Base-by-base conservation (phyloP, 2,329 filamentous ascomycete genomes). In the Sporothrix phasma region DNA sequence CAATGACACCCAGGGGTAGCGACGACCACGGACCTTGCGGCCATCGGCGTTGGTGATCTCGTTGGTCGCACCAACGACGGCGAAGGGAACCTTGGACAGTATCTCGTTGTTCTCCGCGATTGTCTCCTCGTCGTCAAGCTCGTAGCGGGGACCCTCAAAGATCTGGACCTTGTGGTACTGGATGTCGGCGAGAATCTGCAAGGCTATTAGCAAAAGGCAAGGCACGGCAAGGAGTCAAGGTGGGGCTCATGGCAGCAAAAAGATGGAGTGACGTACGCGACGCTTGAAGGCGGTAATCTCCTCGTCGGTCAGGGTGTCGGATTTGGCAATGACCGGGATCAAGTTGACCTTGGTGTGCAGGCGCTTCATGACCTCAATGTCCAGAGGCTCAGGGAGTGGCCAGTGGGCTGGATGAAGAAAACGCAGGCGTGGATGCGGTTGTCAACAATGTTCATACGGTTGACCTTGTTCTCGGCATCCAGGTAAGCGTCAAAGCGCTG, bases 41-140 rank as follows among this genome's bases (percentile, higher is more conserved):
- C 94, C 94, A 75, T 97, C 93, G 66, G 90, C 83, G 67, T 89
- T 94, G 69, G 87, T 88, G 71, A 99, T 92, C 79, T 99, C 94
- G 71, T 90, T 87, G 77, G 96, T 97, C 71, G 94, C 93, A 80
- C 94, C 94, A 68, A 99, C 94, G 70, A 99, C 92, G 62, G 94
- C 94, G 73, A 99, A 99, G 46, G 94, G 94, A 66, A 99, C 93
- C 85, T 97, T 97, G 76, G 93, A 97, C 92, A 99, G 94, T 77
- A 99, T 99, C 81, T 99, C 94, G 77, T 96, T 94, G 84, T 99
- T 99, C 84, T 99, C 94, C 29, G 94, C 94, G 76, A 99, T 97
- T 43, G 94, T 99, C 84, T 99, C 94, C 79, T 99, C 94, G 70
- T 99, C 94, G 74, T 99, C 94, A 68, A 97, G 88, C 80, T 99